phyloP scores from a whole-genome alignment of 352 stramenopile genomes.

The Globisporangium echinulatum region DNA sequence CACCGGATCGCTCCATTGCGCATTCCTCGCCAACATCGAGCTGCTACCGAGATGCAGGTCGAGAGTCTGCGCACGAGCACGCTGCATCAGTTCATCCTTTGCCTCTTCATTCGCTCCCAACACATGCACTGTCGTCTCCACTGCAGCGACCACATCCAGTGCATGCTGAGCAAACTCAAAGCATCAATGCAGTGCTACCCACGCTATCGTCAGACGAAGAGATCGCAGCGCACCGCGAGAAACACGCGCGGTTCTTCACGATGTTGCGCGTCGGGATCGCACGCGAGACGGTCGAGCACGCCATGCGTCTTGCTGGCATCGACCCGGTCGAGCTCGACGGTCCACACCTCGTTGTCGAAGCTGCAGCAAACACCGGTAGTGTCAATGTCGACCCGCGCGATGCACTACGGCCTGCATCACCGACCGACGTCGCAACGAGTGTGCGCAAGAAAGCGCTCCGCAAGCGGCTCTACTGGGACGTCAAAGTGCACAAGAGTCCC shows the following conservation, averaged over 20 bases:
- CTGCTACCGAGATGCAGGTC: background rate
- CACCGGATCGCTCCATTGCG: no score
- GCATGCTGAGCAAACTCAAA: background rate
- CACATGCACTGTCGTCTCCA: background rate
- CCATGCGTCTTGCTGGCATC: constrained; percentile 33
- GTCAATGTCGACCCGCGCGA: background rate
- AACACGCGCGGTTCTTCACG: constrained; percentile 41
- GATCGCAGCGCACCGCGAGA: constrained; percentile 27
- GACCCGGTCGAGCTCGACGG: constrained; percentile 23
- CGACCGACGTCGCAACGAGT: no score
- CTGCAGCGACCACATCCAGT: background rate
- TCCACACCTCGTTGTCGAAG: constrained; percentile 6
- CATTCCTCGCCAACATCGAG: background rate
- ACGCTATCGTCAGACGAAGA: constrained; percentile 17
- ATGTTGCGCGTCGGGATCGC: constrained; percentile 46
- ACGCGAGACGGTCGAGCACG: constrained; percentile 38
- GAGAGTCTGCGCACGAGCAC: no score
- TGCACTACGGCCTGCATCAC: background rate
- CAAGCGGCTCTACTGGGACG: constrained; percentile 13
- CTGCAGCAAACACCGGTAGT: background rate
- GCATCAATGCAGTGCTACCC: background rate
- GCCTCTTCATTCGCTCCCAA: background rate
- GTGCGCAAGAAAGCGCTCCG: constrained; percentile 9
- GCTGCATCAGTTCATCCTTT: no score
- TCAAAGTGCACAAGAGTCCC: constrained; percentile 1